phyloP scores from a whole-genome alignment of 306 rosid genomes.

The Betula pendula region DNA sequence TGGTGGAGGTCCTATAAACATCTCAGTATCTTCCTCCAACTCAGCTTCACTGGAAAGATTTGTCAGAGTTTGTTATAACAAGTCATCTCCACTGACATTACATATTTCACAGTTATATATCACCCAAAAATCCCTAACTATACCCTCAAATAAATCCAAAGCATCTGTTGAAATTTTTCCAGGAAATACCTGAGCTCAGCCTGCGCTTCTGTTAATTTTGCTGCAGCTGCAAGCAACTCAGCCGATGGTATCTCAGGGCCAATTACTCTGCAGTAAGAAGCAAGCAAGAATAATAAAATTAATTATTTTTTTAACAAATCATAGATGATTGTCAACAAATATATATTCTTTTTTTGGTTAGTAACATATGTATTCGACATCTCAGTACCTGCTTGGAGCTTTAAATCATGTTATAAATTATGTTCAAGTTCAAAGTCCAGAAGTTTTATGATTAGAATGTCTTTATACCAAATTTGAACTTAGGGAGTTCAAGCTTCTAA shows the following conservation, averaged over 20 bases:
- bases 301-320: background rate
- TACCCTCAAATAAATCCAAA: slow-evolving; percentile 2
- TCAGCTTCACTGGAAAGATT: slow-evolving; percentile 59
- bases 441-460: background rate
- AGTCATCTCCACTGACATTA: slow-evolving; percentile 6
- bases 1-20: slow-evolving; percentile 86
- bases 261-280: slow-evolving; percentile 51
- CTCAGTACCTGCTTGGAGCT: background rate
- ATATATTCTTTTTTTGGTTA: background rate
- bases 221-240: slow-evolving; percentile 92
- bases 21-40: slow-evolving; percentile 64
- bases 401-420: background rate
- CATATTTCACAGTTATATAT: background rate
- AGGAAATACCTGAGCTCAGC: slow-evolving; percentile 62
- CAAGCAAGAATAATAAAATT: slow-evolving; percentile 17
- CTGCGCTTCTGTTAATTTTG: slow-evolving; percentile 91
- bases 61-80: slow-evolving; percentile 14
- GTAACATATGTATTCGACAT: background rate
- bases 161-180: background rate
- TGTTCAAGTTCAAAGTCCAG: background rate
- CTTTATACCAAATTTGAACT: background rate
- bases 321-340: background rate
- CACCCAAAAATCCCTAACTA: background rate
- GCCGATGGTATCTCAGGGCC: slow-evolving; percentile 98
- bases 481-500: background rate